Conservation (phyloP, 768 basidiomycete species). For the Trametes cingulata region DNA sequence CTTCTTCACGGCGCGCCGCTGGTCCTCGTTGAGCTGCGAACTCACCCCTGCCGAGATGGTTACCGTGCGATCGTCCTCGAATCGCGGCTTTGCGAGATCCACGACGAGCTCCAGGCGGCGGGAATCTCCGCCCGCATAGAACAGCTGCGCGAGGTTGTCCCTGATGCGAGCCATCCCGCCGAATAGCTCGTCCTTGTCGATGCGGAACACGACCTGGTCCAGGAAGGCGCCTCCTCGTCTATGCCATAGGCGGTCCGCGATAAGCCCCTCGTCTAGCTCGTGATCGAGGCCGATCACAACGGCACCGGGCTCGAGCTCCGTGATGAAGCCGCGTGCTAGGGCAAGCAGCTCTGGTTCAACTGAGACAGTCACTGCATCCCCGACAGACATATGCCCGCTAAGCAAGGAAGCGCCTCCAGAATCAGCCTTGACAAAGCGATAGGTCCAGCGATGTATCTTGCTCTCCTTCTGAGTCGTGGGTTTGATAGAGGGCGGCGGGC, state of each 20-base stretch:
- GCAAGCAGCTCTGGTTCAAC: constrained; percentile 87
- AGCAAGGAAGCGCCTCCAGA: constrained; percentile 45
- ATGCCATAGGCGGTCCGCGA: constrained; percentile 37
- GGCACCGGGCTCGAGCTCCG: constrained; percentile 61
- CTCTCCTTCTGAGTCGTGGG: constrained; percentile 33
- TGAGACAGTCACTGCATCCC: constrained; percentile 86
- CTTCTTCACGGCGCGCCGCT: constrained; percentile 68
- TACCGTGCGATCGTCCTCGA: constrained; percentile 41
- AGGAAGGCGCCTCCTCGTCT: constrained; percentile 23
- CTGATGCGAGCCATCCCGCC: constrained; percentile 87
- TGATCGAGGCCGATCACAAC: constrained; percentile 86
- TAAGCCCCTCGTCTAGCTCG: constrained; percentile 52
- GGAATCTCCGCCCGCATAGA: constrained; percentile 76
- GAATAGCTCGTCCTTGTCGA: constrained; percentile 92
- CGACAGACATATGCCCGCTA: constrained; percentile 73
- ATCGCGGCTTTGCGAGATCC: constrained; percentile 70
- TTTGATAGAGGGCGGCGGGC: constrained; percentile 12
- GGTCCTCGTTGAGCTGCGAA: constrained; percentile 61
- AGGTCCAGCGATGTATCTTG: constrained; percentile 79
- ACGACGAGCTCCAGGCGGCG: constrained; percentile 76
- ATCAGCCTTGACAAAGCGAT: constrained; percentile 54
- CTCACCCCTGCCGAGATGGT: constrained; percentile 30
- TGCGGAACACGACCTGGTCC: constrained; percentile 59
- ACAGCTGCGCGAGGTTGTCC: constrained; percentile 86
- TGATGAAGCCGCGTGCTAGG: constrained; percentile 79